A percentile compares a stretch with the other conserved stretches of the same genome.
phyloP scores from a whole-genome alignment of 2,329 filamentous ascomycete species.

The Fusarium sambucinum region DNA sequence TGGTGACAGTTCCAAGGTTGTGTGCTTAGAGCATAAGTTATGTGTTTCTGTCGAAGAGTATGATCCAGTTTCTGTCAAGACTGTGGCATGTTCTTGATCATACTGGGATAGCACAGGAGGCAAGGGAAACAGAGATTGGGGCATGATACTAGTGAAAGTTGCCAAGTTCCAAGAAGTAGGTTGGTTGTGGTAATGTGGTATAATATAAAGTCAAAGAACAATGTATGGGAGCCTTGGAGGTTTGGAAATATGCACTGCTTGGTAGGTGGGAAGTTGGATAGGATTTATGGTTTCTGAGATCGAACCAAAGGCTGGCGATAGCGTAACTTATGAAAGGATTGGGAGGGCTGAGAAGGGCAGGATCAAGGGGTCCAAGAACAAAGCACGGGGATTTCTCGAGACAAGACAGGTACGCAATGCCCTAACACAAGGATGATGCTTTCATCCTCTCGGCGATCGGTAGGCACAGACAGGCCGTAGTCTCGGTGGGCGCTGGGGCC shows the following conservation, averaged over 20 bases:
- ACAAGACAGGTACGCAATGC: constrained; percentile 36
- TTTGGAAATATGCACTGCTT: constrained; percentile 13
- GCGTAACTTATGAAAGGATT: constrained; percentile 32
- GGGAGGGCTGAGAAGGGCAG: constrained; percentile 37
- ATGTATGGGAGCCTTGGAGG: constrained; percentile 31
- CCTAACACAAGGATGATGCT: constrained; percentile 40
- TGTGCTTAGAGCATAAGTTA: background rate
- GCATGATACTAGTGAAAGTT: constrained; percentile 24
- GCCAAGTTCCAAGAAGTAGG: background rate
- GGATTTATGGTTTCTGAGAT: constrained; percentile 52
- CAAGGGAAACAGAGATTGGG: constrained; percentile 14
- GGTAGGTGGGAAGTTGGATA: constrained; percentile 48
- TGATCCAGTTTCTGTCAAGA: background rate
- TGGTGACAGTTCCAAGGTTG: background rate
- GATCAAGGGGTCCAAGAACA: constrained; percentile 41
- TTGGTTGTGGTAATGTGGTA: constrained; percentile 1
- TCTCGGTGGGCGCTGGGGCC: constrained; percentile 42
- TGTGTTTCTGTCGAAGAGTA: background rate
- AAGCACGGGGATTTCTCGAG: constrained; percentile 33
- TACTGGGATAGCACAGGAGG: background rate
- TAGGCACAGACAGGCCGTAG: constrained; percentile 40
- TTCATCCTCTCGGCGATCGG: constrained; percentile 46
- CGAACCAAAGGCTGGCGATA: constrained; percentile 28
- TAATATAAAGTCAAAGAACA: constrained; percentile 21
- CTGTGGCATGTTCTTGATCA: background rate